phyloP scores from a whole-genome alignment of 805 yeast genomes.

The Metschnikowia picachoensis region DNA sequence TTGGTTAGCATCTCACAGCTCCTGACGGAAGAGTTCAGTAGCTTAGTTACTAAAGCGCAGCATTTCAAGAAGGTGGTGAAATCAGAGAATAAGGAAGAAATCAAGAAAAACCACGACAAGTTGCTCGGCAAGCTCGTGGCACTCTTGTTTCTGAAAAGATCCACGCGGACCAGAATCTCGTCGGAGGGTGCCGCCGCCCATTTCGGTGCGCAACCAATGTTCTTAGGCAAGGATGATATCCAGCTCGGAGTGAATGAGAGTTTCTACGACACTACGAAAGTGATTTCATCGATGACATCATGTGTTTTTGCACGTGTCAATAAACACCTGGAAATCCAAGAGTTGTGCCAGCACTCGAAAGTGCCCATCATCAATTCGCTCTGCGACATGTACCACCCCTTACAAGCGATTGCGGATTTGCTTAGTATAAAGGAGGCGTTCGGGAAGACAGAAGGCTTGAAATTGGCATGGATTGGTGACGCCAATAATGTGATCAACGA shows the following conservation, averaged over 20 bases:
- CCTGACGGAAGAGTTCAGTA: conserved; percentile 62
- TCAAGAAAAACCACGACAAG: conserved; percentile 41
- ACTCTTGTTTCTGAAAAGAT: conserved; percentile 81
- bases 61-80: conserved; percentile 61
- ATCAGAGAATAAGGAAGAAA: conserved; percentile 41
- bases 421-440: conserved; percentile 81
- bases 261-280: conserved; percentile 81
- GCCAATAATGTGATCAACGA: conserved; percentile 95
- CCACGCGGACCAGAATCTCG: conserved; percentile 92
- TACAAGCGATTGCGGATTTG: conserved; percentile 91
- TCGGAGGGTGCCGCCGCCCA: conserved; percentile 91
- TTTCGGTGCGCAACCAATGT: conserved; percentile 95
- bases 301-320: conserved; percentile 96
- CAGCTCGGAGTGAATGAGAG: conserved; percentile 96
- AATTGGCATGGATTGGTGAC: conserved; percentile 95
- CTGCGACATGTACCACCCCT: conserved; percentile 90
- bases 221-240: conserved; percentile 92
- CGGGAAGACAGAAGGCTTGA: conserved; percentile 58
- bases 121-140: conserved; percentile 81
- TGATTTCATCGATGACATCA: conserved; percentile 94
- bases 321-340: conserved; percentile 75
- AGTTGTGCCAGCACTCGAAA: conserved; percentile 68
- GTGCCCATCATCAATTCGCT: conserved; percentile 93
- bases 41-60: conserved; percentile 71
- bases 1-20: conserved; percentile 79